Evolutionary conservation across 2,329 filamentous ascomycete genomes (phyloP).

Genomic region (Calonectria naviculata): DNA sequence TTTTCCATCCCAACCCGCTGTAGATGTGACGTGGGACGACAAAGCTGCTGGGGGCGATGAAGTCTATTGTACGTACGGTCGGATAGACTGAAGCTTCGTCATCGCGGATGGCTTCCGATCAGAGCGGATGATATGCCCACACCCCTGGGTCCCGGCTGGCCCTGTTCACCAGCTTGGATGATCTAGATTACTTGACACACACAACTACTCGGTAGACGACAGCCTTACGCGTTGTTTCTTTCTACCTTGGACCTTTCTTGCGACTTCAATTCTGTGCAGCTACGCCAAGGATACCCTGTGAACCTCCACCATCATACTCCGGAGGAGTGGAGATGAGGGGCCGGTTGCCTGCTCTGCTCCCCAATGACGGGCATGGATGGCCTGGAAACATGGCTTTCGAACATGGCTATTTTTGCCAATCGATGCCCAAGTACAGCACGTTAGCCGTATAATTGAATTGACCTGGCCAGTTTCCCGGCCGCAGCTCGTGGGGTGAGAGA

Average conservation of each 20-base stretch:
- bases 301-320: background rate
- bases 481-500: slow-evolving; percentile 17
- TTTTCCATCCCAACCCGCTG: background rate
- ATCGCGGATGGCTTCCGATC: background rate
- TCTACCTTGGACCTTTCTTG: background rate
- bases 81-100: background rate
- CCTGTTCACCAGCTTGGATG: background rate
- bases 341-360: background rate
- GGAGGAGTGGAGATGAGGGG: slow-evolving; percentile 1
- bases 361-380: slow-evolving; percentile 1
- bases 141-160: background rate
- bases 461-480: background rate
- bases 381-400: background rate
- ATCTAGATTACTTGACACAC: background rate
- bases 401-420: slow-evolving; percentile 16
- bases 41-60: slow-evolving; percentile 1
- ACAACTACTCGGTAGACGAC: background rate
- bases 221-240: background rate
- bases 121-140: slow-evolving; percentile 7
- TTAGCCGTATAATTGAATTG: slow-evolving; percentile 26
- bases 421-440: slow-evolving; percentile 13
- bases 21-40: slow-evolving; percentile 21
- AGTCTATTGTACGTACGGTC: background rate
- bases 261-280: background rate
- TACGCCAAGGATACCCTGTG: slow-evolving; percentile 26